phyloP scores from a whole-genome alignment of 805 yeast genomes.

The Candida maltosa region DNA sequence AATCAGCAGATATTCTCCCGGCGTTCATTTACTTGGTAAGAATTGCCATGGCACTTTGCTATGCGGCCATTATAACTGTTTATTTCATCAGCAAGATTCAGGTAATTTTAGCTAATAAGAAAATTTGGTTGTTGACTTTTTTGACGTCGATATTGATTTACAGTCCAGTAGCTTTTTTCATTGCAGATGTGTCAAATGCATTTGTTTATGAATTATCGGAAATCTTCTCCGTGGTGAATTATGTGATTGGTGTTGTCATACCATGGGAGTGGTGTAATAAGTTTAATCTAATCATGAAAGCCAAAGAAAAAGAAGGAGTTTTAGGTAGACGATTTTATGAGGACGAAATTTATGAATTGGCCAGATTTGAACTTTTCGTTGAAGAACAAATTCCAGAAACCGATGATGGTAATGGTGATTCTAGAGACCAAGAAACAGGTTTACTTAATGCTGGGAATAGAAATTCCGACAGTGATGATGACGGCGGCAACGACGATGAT shows the following conservation, averaged over 20 bases:
- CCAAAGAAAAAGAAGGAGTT: slow-evolving; percentile 65
- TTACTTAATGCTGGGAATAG: slow-evolving; percentile 7
- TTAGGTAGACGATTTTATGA: slow-evolving; percentile 74
- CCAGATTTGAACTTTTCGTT: slow-evolving; percentile 35
- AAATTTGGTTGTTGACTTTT: slow-evolving; percentile 53
- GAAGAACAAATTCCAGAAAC: slow-evolving; percentile 21
- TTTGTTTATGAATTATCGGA: slow-evolving; percentile 78
- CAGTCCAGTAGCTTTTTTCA: slow-evolving; percentile 64
- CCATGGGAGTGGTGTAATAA: slow-evolving; percentile 88
- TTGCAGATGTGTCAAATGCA: slow-evolving; percentile 71
- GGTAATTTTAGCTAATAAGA: slow-evolving; percentile 45
- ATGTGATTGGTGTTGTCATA: slow-evolving; percentile 65
- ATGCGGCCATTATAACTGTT: slow-evolving; percentile 60
- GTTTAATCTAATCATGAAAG: slow-evolving; percentile 52
- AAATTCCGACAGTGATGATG: slow-evolving; percentile 13
- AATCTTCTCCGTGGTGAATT: slow-evolving; percentile 68
- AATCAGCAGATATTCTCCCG: slow-evolving; percentile 56
- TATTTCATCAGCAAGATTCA: slow-evolving; percentile 50
- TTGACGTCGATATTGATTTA: slow-evolving; percentile 54
- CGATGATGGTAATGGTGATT: slow-evolving; percentile 12
- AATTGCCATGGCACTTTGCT: slow-evolving; percentile 67
- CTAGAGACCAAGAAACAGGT: slow-evolving; percentile 15
- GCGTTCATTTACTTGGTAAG: slow-evolving; percentile 73
- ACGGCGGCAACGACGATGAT: slow-evolving; percentile 15
- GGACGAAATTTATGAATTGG: slow-evolving; percentile 51